Evolutionary conservation across 1,284 basidiomycete genomes (phyloP).

Genomic region (Apiotrichum laibachii): DNA sequence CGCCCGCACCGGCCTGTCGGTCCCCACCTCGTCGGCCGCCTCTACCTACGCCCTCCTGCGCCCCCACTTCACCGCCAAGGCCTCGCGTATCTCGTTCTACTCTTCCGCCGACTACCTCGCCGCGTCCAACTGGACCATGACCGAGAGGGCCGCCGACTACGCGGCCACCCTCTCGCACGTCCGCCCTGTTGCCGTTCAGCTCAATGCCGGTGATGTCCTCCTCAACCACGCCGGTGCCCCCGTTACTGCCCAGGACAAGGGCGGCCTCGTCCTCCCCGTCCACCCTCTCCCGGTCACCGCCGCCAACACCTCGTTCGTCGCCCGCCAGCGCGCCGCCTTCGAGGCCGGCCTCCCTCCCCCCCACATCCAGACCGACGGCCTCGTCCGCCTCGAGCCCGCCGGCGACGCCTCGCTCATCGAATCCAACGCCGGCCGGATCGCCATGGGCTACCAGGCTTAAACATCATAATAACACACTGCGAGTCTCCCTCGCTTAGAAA

Average conservation of each 20-base stretch:
- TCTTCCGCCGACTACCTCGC: conserved; percentile 33
- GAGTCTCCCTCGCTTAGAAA: background rate
- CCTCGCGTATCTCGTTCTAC: conserved; percentile 43
- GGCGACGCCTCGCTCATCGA: conserved; percentile 23
- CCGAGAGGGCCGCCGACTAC: conserved; percentile 11
- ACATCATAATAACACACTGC: background rate
- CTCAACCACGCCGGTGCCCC: conserved; percentile 34
- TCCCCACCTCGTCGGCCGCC: conserved; percentile 31
- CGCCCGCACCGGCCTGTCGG: conserved; percentile 26
- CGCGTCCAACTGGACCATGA: conserved; percentile 36
- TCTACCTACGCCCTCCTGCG: conserved; percentile 43
- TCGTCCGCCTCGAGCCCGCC: conserved; percentile 30
- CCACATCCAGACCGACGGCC: conserved; percentile 14
- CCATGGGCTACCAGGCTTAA: conserved; percentile 35
- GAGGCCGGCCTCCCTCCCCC: conserved; percentile 43
- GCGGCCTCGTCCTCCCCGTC: conserved; percentile 34
- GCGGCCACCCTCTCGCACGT: conserved; percentile 31
- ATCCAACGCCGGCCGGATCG: conserved; percentile 32
- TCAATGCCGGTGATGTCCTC: conserved; percentile 43
- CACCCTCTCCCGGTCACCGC: conserved; percentile 27
- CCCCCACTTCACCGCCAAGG: conserved; percentile 37
- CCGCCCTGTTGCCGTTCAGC: conserved; percentile 21
- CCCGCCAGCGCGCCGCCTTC: conserved; percentile 34
- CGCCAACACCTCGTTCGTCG: conserved; percentile 26
- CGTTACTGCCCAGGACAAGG: conserved; percentile 14